phyloP scores from a whole-genome alignment of 257 asterid genomes.

The Salvia hispanica region DNA sequence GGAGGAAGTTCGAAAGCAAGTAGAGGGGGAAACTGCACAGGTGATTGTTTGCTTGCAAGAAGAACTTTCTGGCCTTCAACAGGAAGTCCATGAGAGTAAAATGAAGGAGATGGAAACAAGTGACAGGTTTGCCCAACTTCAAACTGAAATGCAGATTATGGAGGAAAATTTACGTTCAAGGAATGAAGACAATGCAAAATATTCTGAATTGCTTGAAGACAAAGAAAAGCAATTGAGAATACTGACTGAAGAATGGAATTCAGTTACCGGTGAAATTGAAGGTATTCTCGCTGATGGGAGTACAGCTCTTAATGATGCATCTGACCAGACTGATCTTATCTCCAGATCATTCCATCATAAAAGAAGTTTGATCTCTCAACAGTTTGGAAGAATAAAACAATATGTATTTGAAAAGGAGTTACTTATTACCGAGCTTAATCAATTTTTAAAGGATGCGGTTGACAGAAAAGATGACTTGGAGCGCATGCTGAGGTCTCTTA shows the following conservation, averaged over 20 bases:
- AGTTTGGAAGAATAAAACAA: conserved; percentile 66
- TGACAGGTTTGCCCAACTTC: conserved; percentile 44
- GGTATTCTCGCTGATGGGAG: conserved; percentile 65
- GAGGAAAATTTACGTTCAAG: conserved; percentile 44
- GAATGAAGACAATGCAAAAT: conserved; percentile 54
- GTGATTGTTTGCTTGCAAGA: conserved; percentile 97
- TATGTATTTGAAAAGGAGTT: conserved; percentile 67
- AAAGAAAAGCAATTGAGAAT: conserved; percentile 54
- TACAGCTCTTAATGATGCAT: conserved; percentile 66
- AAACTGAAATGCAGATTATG: conserved; percentile 53
- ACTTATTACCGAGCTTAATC: conserved; percentile 65
- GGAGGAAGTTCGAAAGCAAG: conserved; percentile 89
- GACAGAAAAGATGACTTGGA: conserved; percentile 73
- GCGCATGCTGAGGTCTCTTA: conserved; percentile 88
- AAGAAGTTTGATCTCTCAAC: conserved; percentile 58
- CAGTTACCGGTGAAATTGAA: conserved; percentile 62
- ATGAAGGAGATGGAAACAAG: conserved; percentile 62
- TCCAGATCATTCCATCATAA: conserved; percentile 54
- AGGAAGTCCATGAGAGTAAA: conserved; percentile 67
- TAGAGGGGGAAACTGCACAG: conserved; percentile 95
- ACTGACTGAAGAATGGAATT: conserved; percentile 60
- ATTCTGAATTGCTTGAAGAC: conserved; percentile 52
- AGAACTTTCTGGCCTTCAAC: conserved; percentile 84
- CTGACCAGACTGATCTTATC: conserved; percentile 57
- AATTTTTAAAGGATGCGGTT: conserved; percentile 67